Conservation (phyloP, 805 yeast genomes). For the Schizosaccharomyces lindneri region DNA sequence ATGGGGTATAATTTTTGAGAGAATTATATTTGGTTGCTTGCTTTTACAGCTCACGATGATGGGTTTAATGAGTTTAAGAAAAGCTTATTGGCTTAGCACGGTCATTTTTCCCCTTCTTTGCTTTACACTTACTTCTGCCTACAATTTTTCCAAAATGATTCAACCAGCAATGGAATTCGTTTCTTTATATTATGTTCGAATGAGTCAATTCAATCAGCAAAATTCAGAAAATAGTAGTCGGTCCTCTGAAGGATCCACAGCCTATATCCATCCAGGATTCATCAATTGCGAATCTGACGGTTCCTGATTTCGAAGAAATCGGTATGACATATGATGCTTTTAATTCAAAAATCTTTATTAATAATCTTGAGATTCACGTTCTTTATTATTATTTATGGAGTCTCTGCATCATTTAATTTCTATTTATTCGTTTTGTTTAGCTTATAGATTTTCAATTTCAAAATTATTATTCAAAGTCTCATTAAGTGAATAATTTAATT, state of each 20-base stretch:
- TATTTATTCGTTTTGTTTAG: not conserved
- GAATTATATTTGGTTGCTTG: conserved; percentile 57
- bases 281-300: too few species aligned
- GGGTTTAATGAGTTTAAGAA: conserved; percentile 45
- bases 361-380: too few species aligned
- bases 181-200: not conserved
- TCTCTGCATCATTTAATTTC: too few species aligned
- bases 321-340: too few species aligned
- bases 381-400: too few species aligned
- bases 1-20: conserved; percentile 73
- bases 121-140: not conserved
- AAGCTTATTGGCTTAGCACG: conserved; percentile 35
- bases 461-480: not conserved
- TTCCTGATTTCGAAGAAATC: too few species aligned
- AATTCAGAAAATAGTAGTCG: not conserved
- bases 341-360: too few species aligned
- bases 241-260: not conserved
- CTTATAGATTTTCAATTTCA: not conserved
- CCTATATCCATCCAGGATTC: not conserved
- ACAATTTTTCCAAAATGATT: not conserved
- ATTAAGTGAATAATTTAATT: not conserved
- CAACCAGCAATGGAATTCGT: not conserved
- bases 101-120: conserved; percentile 47
- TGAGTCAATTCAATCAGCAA: not conserved
- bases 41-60: conserved; percentile 69